Evolutionary conservation across 176 grass and related monocot species (phyloP).

Genomic region (Lolium rigidum): DNA sequence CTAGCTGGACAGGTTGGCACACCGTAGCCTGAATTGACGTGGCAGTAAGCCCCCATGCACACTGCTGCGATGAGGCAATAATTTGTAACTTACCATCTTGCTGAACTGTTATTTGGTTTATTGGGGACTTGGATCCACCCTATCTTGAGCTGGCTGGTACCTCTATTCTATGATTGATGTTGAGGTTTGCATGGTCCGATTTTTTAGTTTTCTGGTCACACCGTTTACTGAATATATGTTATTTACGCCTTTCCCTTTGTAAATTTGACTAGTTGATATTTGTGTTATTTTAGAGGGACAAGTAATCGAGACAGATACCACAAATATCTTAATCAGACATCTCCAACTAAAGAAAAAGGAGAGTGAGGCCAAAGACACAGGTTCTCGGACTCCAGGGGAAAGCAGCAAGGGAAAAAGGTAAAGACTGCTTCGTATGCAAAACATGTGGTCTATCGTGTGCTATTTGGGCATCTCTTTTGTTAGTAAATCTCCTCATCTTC

Average conservation of each 20-base stretch:
- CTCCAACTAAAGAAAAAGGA: slow-evolving; percentile 88
- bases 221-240: neutral
- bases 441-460: neutral
- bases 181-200: slow-evolving; percentile 9
- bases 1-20: neutral
- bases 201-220: slow-evolving; percentile 18
- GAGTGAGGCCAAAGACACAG: slow-evolving; percentile 63
- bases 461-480: slow-evolving; percentile 23
- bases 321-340: slow-evolving; percentile 97
- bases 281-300: slow-evolving; percentile 70
- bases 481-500: neutral
- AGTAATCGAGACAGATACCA: slow-evolving; percentile 82
- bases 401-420: slow-evolving; percentile 75
- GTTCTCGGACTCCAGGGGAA: slow-evolving; percentile 46
- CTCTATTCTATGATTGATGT: neutral
- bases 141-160: slow-evolving; percentile 3
- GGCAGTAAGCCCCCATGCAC: neutral
- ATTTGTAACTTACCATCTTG: neutral
- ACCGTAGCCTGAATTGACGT: neutral
- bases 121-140: neutral
- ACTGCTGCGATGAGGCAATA: neutral
- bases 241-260: slow-evolving; percentile 2
- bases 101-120: neutral
- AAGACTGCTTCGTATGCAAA: slow-evolving; percentile 10
- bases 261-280: slow-evolving; percentile 29